These are phyloP conservation scores for Penicillium crustosum DNA, from an alignment of 2,329 filamentous ascomycete species.

Conservation along the genomic window DNA sequence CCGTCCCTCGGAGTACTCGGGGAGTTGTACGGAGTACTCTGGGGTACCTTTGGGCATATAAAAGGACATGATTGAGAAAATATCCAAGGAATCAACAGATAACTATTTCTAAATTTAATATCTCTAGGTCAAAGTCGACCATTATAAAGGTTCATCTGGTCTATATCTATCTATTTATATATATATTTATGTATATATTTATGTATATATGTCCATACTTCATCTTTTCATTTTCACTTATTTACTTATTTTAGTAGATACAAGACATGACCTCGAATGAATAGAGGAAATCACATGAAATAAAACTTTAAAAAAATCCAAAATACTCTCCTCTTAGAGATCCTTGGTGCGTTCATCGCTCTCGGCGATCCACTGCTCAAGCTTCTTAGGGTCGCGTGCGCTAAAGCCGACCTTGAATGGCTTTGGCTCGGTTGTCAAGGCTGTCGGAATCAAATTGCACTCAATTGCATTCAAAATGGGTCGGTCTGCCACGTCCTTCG, in stretches of 20 bases:
- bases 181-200: too few relatives aligned
- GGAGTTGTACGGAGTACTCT: too few relatives aligned
- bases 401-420: constrained; percentile 61
- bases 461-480: constrained; percentile 59
- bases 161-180: too few relatives aligned
- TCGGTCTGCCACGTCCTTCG: constrained; percentile 47
- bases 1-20: background rate
- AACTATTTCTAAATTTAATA: background rate
- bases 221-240: background rate
- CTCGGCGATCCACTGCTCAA: constrained; percentile 55
- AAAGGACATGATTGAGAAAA: too few relatives aligned
- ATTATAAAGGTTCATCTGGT: background rate
- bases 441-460: constrained; percentile 58
- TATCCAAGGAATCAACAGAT: background rate
- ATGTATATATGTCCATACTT: background rate
- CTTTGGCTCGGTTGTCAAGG: constrained; percentile 62
- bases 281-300: background rate
- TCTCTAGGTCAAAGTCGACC: background rate
- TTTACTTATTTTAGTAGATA: background rate
- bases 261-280: too few relatives aligned
- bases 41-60: too few relatives aligned
- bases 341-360: constrained; percentile 55
- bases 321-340: constrained; percentile 31
- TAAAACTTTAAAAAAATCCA: background rate
- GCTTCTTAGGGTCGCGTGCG: constrained; percentile 47